Conservation (phyloP, 225 moss, liverwort and hornwort genomes). For the Asterella californica region DNA sequence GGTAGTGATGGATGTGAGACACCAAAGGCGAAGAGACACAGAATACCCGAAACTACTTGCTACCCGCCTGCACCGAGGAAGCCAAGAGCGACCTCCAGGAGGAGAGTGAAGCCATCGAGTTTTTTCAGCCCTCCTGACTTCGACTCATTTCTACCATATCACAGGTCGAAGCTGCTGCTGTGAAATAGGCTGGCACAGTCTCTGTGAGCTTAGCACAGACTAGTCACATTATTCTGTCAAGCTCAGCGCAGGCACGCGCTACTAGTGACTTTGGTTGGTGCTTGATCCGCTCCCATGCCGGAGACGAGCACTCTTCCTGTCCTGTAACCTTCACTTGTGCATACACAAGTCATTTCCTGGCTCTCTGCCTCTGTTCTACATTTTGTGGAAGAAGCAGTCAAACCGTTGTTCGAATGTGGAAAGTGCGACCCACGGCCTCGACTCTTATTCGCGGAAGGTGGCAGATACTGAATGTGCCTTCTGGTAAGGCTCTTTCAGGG, state of each 20-base stretch:
- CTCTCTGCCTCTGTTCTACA: neutral
- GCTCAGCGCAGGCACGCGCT: neutral
- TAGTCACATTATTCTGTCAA: neutral
- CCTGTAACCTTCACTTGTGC: conserved; percentile 10
- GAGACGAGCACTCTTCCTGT: neutral
- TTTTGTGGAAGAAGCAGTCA: conserved; percentile 5
- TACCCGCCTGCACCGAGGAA: conserved; percentile 27
- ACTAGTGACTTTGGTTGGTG: neutral
- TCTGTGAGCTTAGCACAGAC: neutral
- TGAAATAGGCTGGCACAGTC: neutral
- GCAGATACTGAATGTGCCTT: neutral
- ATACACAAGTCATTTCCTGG: neutral
- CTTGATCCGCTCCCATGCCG: neutral
- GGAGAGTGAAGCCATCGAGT: conserved; percentile 19
- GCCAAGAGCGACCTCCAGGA: conserved; percentile 19
- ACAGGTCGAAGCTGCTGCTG: conserved; percentile 8
- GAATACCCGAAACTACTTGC: neutral
- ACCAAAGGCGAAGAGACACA: conserved; percentile 23
- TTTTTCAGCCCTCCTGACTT: conserved; percentile 17
- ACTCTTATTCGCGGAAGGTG: neutral
- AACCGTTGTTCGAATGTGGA: neutral
- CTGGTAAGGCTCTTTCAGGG: neutral
- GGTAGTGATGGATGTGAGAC: conserved; percentile 20
- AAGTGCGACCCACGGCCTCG: neutral
- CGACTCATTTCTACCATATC: conserved; percentile 12